Conservation (phyloP, 805 yeast genomes). For the Ogataea saltuana region DNA sequence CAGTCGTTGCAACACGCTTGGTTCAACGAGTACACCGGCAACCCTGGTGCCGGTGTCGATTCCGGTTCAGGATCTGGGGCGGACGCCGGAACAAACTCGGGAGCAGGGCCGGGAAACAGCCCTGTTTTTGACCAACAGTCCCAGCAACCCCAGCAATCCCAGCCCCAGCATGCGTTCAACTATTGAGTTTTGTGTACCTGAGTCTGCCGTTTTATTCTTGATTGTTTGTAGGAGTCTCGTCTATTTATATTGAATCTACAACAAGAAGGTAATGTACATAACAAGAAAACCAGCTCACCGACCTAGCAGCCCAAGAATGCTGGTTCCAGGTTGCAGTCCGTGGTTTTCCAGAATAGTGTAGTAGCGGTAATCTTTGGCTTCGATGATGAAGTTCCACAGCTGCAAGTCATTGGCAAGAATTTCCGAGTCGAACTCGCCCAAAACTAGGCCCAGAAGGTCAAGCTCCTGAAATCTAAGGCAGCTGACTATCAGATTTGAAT, state of each 20-base stretch:
- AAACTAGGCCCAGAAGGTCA: conserved; percentile 9
- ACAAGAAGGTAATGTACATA: no score
- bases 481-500: conserved; percentile 13
- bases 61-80: no score
- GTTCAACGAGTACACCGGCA: conserved; percentile 69
- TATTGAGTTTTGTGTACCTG: conserved; percentile 8
- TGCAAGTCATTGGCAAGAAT: conserved; percentile 15
- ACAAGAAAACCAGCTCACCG: neutral
- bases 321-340: conserved; percentile 21
- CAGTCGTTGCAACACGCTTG: conserved; percentile 71
- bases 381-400: conserved; percentile 25
- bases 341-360: conserved; percentile 13
- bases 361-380: conserved; percentile 17
- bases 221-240: no score
- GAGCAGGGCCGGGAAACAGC: conserved; percentile 14
- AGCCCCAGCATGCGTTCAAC: conserved; percentile 12
- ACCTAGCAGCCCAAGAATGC: conserved; percentile 11
- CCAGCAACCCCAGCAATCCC: conserved; percentile 8
- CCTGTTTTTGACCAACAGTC: conserved; percentile 4
- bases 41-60: conserved; percentile 14
- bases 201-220: no score
- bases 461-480: conserved; percentile 14
- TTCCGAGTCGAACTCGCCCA: conserved; percentile 9
- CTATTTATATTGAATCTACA: no score
- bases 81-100: no score